A percentile compares a stretch with the other conserved stretches of the same genome.
Conservation (phyloP, 1,139 yeast species). For the Suhomyces guaymorum region DNA sequence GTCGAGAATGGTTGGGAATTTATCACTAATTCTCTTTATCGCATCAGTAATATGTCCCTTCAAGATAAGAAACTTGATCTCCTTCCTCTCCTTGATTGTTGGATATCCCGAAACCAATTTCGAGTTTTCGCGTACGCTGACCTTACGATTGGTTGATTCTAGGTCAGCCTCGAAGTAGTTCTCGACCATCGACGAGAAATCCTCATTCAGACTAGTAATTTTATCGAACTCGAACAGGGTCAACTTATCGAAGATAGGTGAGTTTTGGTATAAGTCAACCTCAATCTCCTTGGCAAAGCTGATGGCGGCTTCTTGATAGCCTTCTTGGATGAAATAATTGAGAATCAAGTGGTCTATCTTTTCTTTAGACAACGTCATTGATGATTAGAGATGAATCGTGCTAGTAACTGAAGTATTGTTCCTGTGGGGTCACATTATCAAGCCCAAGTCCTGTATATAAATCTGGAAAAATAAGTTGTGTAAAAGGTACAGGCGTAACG, state of each 20-base stretch:
- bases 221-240: conserved; percentile 8
- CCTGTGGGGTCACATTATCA: too few relatives aligned
- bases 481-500: too few relatives aligned
- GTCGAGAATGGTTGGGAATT: conserved; percentile 57
- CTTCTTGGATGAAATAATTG: conserved; percentile 59
- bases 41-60: conserved; percentile 53
- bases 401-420: too few relatives aligned
- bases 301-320: conserved; percentile 53
- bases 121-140: conserved; percentile 13
- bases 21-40: conserved; percentile 44
- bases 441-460: too few relatives aligned
- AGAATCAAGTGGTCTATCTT: conserved; percentile 49
- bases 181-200: conserved; percentile 20
- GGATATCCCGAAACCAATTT: conserved; percentile 38
- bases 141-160: neutral
- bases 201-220: conserved; percentile 14
- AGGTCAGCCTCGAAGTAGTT: conserved; percentile 15
- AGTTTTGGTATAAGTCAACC: conserved; percentile 6
- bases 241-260: conserved; percentile 3
- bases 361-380: conserved; percentile 22
- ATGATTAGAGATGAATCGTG: conserved; percentile 1
- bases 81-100: conserved; percentile 49
- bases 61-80: conserved; percentile 49
- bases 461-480: too few relatives aligned
- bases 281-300: conserved; percentile 48